Conservation (phyloP, 192 early-diverging fungal species). For the Gamsiella multidivaricata region DNA sequence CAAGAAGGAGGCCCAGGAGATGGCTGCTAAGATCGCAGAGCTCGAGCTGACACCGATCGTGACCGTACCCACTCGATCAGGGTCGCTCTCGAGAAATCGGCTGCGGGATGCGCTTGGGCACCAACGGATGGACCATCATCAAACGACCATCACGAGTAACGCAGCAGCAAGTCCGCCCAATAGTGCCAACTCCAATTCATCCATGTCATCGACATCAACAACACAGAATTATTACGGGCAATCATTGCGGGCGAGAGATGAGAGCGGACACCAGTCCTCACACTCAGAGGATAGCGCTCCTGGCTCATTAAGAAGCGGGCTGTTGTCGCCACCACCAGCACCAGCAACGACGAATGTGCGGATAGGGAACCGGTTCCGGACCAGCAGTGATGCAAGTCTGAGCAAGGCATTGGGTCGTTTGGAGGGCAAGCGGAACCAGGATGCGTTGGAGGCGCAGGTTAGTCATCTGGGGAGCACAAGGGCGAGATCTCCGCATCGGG, state of each 20-base stretch:
- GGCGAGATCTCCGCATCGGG: slow-evolving; percentile 31
- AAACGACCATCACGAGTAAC: background rate
- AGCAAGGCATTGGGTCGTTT: slow-evolving; percentile 41
- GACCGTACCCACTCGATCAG: background rate
- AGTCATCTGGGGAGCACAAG: slow-evolving; percentile 43
- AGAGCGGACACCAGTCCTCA: slow-evolving; percentile 3
- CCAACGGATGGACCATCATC: background rate
- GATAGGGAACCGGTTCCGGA: slow-evolving; percentile 33
- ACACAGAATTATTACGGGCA: slow-evolving; percentile 17
- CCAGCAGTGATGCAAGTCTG: slow-evolving; percentile 45
- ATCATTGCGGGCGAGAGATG: slow-evolving; percentile 8
- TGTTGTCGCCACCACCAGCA: background rate
- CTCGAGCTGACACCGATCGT: slow-evolving; percentile 23
- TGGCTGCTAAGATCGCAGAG: slow-evolving; percentile 27
- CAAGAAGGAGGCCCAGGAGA: slow-evolving; percentile 12
- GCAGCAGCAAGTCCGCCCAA: background rate
- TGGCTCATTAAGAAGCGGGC: too few species aligned
- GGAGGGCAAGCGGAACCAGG: slow-evolving; percentile 41
- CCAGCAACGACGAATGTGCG: background rate
- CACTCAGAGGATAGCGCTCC: slow-evolving; percentile 10
- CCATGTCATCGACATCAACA: slow-evolving; percentile 6
- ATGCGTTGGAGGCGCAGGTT: slow-evolving; percentile 33
- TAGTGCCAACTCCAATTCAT: background rate
- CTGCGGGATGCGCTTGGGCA: slow-evolving; percentile 4
- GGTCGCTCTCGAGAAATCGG: background rate